A percentile compares a stretch with the other conserved stretches of the same genome.
These are phyloP conservation scores for Astrothelium subdiscretum DNA, from an alignment of 495 filamentous ascomycete genomes.

Conservation along the genomic window DNA sequence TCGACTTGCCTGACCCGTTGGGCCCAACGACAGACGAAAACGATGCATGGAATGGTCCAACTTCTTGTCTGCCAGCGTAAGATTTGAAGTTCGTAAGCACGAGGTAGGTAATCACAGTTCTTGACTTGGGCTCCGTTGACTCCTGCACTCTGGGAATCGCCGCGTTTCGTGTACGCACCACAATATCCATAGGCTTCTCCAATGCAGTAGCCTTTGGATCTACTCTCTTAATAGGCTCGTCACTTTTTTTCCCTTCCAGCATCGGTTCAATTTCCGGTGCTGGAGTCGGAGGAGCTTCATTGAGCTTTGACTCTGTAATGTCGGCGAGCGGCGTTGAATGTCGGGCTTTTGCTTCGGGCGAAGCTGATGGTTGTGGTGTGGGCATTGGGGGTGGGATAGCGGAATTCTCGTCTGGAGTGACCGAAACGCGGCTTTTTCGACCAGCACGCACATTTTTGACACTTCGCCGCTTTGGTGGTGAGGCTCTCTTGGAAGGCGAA, in stretches of 20 bases:
- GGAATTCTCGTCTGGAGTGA: constrained; percentile 25
- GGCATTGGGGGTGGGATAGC: constrained; percentile 36
- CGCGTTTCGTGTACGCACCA: constrained; percentile 72
- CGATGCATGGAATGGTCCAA: constrained; percentile 91
- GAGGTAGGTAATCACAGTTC: constrained; percentile 83
- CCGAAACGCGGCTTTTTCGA: constrained; percentile 36
- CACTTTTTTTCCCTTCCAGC: constrained; percentile 7
- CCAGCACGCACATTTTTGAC: constrained; percentile 38
- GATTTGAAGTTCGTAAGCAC: constrained; percentile 95
- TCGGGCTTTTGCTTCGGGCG: constrained; percentile 41
- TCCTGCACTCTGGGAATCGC: constrained; percentile 53
- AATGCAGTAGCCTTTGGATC: constrained; percentile 61
- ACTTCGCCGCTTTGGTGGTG: constrained; percentile 59
- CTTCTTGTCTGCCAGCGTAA: constrained; percentile 88
- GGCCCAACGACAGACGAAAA: constrained; percentile 99
- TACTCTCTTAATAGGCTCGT: constrained; percentile 44
- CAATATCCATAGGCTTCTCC: constrained; percentile 89
- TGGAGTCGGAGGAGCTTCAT: constrained; percentile 36
- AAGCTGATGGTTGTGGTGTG: constrained; percentile 34
- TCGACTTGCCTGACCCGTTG: constrained; percentile 96
- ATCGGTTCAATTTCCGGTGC: constrained; percentile 4
- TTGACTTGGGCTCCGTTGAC: constrained; percentile 58
- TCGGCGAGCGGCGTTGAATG: constrained; percentile 62
- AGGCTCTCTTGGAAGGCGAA: constrained; percentile 51
- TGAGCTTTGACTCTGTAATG: constrained; percentile 61